A percentile compares a stretch with the other conserved stretches of the same genome.
Evolutionary conservation across 257 asterid species (phyloP).

Genomic region (Fraxinus pennsylvanica): DNA sequence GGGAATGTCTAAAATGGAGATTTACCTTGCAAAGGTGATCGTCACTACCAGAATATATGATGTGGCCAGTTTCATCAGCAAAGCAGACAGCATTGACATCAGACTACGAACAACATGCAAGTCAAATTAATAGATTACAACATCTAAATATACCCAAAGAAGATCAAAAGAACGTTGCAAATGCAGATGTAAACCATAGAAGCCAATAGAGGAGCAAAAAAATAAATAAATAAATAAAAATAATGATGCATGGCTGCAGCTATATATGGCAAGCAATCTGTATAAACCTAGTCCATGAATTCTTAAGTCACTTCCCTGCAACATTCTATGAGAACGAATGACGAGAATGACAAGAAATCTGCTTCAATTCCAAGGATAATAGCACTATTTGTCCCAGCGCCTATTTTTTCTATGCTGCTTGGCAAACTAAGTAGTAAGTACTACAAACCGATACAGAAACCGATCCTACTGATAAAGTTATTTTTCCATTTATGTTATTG

Average conservation of each 20-base stretch:
- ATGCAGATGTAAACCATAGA: not conserved
- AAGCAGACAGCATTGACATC: slow-evolving; percentile 98
- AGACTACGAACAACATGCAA: slow-evolving; percentile 55
- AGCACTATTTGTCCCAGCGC: not conserved
- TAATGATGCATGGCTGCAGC: not conserved
- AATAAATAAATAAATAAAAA: not conserved
- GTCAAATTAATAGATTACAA: not conserved
- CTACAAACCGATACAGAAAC: too few species aligned
- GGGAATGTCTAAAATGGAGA: not conserved
- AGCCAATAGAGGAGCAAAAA: not conserved
- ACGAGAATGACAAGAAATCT: not conserved
- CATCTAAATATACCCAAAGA: not conserved
- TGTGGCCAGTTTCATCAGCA: slow-evolving; percentile 91
- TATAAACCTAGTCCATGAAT: not conserved
- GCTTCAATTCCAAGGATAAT: not conserved
- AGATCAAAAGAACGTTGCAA: not conserved
- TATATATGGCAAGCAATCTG: not conserved
- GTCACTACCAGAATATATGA: slow-evolving; percentile 96
- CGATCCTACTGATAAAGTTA: not conserved
- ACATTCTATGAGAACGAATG: too few species aligned
- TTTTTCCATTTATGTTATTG: not conserved
- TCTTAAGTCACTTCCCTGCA: not conserved
- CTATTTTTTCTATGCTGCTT: too few species aligned
- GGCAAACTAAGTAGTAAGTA: too few species aligned
- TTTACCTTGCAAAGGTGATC: slow-evolving; percentile 90